These are phyloP conservation scores for Lepidium campestre DNA, from an alignment of 441 rosid species.

Conservation along the genomic window DNA sequence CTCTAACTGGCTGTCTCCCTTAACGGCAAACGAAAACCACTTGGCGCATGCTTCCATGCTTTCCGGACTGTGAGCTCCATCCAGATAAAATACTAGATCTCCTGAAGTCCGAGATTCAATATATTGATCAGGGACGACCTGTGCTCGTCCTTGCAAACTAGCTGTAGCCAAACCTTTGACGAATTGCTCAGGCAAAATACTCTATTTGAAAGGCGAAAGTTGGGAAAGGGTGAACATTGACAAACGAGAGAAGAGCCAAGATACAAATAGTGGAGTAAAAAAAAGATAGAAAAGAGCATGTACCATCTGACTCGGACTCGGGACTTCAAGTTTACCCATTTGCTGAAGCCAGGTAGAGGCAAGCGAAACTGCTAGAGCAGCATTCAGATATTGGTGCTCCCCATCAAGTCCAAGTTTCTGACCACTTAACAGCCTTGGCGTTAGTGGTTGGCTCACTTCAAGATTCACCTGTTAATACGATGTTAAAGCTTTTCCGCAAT, in stretches of 20 bases:
- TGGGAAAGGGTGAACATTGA: neutral
- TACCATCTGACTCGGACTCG: slow-evolving; percentile 48
- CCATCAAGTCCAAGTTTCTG: slow-evolving; percentile 85
- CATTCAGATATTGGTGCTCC: slow-evolving; percentile 86
- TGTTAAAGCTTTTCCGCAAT: neutral
- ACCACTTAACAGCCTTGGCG: slow-evolving; percentile 52
- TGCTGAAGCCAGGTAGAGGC: slow-evolving; percentile 82
- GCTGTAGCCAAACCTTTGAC: slow-evolving; percentile 77
- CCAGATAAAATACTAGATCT: slow-evolving; percentile 81
- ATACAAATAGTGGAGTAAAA: neutral
- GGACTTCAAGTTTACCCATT: slow-evolving; percentile 54
- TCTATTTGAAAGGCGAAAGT: slow-evolving; percentile 37
- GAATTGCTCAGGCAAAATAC: slow-evolving; percentile 69
- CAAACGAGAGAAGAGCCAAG: neutral
- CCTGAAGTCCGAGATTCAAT: slow-evolving; percentile 38
- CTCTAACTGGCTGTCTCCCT: slow-evolving; percentile 9
- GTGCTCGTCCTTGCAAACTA: slow-evolving; percentile 91
- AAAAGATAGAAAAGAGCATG: slow-evolving; percentile 8
- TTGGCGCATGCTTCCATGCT: slow-evolving; percentile 82
- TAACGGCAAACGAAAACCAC: slow-evolving; percentile 29
- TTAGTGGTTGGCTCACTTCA: slow-evolving; percentile 59
- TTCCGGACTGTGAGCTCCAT: slow-evolving; percentile 97
- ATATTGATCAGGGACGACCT: slow-evolving; percentile 59
- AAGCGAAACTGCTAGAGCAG: slow-evolving; percentile 83
- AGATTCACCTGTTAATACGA: slow-evolving; percentile 60